A percentile compares a stretch with the other conserved stretches of the same genome.
These are phyloP conservation scores for Acrocalymma vagum DNA, from an alignment of 2,329 filamentous ascomycete genomes.

Conservation along the genomic window DNA sequence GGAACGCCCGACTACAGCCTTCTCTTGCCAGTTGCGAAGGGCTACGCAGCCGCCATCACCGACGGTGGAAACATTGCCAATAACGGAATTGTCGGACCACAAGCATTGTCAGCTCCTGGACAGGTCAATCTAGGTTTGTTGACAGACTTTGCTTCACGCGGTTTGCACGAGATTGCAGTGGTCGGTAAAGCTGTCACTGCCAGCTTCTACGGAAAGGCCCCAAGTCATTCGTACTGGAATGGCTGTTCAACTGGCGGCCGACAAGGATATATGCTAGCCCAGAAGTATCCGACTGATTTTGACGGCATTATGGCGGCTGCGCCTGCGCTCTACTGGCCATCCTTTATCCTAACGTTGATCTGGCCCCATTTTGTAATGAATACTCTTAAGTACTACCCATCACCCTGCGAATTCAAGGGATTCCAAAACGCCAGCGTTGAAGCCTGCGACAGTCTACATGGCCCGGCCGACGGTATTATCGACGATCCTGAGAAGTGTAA, in stretches of 20 bases:
- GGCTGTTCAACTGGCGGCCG: conserved; percentile 42
- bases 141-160: conserved; percentile 39
- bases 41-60: conserved; percentile 30
- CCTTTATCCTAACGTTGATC: conserved; percentile 21
- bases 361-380: conserved; percentile 39
- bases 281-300: conserved; percentile 35
- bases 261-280: conserved; percentile 45
- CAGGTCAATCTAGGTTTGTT: conserved; percentile 32
- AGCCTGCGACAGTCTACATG: conserved; percentile 34
- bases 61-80: conserved; percentile 26
- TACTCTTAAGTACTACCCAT: conserved; percentile 18
- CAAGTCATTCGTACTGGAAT: conserved; percentile 43
- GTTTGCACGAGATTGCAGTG: conserved; percentile 38
- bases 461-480: conserved; percentile 41
- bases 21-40: conserved; percentile 17
- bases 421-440: conserved; percentile 22
- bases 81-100: conserved; percentile 7
- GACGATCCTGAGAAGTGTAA: conserved; percentile 25
- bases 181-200: conserved; percentile 38
- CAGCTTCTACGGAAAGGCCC: conserved; percentile 36
- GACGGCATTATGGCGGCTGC: conserved; percentile 42
- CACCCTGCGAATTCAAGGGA: conserved; percentile 29
- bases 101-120: conserved; percentile 16
- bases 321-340: conserved; percentile 28
- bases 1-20: conserved; percentile 18